Base-by-base conservation (phyloP, 257 asterid species). In the Capsicum chinense region DNA sequence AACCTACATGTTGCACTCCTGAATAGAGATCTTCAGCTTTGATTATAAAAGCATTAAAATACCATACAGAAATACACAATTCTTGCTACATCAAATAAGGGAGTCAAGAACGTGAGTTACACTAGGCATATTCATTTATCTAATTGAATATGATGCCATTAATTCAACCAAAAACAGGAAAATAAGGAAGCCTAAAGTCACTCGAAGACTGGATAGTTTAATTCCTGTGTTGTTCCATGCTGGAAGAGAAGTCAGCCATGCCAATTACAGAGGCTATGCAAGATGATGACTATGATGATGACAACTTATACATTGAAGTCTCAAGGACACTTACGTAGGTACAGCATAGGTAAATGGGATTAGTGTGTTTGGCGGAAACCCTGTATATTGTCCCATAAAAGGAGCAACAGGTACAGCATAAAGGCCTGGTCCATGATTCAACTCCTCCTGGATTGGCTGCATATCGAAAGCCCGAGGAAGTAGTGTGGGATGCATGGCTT, bases 341-440 rank as follows among this genome's bases (percentile, higher is more conserved):
- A 93, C 56, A 86, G 89, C 90, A 89, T 96, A 94, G 58, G 97
- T 93, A 82, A 96, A 94, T 50, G 99, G 99, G 62, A 94, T 91
- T 50, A 94, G 97, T 54, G 91, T 83, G 73, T 88, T 90, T 42
- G 97, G 79, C 47, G 92, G 90, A 87, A 90, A 90, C 60, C 95
- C 98, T 47, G 86, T 79, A 80, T 89, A 48, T 54, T 91, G 90
- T 56, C 94, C 98, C 92, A 83, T 86, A 79, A 84, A 81, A 8
- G 98, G 95, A 88, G 33, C 86, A 83, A 90, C 90, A 1, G 95
- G 90, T 86, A 96, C 98, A 82, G 98, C 99, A 90, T 96, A 96
- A 47, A 96, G 91, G 71, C 99, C 99, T 50, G 94, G 97, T 47
- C 98, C 98, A 84, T 83, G 95, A 86, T 92, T 92, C 76, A 89